Percentiles rank a stretch among this genome's conserved stretches.
phyloP scores from a whole-genome alignment of 2,329 filamentous ascomycete species.

The Microcyclosporella mali region DNA sequence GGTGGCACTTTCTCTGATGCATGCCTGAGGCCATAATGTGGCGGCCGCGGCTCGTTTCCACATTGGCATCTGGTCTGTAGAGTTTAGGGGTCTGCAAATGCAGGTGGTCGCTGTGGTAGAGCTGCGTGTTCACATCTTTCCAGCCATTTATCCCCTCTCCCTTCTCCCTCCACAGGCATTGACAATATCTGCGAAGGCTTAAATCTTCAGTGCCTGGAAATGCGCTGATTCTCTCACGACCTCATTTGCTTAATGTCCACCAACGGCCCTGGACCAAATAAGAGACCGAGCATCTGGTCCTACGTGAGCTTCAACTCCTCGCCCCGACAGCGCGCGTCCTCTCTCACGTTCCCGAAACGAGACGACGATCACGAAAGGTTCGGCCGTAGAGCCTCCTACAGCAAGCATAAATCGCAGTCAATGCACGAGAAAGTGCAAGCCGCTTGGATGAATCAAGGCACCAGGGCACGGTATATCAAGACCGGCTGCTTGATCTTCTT shows the following conservation, averaged over 20 bases:
- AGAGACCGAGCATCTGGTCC: slow-evolving; percentile 41
- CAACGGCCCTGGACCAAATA: slow-evolving; percentile 4
- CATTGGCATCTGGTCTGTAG: too few species aligned
- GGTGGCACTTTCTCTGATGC: too few species aligned
- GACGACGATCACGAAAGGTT: slow-evolving; percentile 44
- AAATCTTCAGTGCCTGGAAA: neutral
- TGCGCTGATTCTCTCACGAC: too few species aligned
- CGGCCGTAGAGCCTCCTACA: slow-evolving; percentile 33
- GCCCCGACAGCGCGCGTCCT: slow-evolving; percentile 47
- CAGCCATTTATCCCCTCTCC: too few species aligned
- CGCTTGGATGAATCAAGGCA: slow-evolving; percentile 56
- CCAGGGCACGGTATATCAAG: slow-evolving; percentile 56
- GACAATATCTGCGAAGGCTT: too few species aligned
- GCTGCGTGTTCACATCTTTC: too few species aligned
- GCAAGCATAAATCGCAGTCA: slow-evolving; percentile 26
- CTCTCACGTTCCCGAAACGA: slow-evolving; percentile 45
- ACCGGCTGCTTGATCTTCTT: slow-evolving; percentile 55
- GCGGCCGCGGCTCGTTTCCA: too few species aligned
- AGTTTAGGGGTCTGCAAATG: too few species aligned
- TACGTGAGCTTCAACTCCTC: slow-evolving; percentile 44
- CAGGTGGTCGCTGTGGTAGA: too few species aligned
- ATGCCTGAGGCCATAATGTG: too few species aligned
- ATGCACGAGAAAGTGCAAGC: slow-evolving; percentile 35
- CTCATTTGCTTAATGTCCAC: slow-evolving; percentile 12
- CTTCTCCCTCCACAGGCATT: too few species aligned